phyloP scores from a whole-genome alignment of 2,329 filamentous ascomycete species.

The Penicillium sp. region DNA sequence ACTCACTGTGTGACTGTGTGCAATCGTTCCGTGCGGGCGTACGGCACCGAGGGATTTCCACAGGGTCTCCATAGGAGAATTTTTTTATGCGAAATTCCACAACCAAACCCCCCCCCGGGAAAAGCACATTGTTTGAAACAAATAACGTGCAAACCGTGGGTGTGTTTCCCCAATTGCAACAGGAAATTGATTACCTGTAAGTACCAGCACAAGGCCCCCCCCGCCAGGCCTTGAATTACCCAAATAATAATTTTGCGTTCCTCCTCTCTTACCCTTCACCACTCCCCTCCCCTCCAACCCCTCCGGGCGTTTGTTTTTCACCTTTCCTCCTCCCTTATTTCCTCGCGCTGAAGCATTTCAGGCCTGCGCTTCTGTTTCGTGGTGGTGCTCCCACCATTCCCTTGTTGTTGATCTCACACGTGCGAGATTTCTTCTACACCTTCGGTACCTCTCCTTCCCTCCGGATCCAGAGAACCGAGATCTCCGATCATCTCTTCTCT shows the following conservation, averaged over 20 bases:
- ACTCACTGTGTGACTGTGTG: conserved; percentile 10
- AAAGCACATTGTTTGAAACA: neutral
- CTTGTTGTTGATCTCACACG: conserved; percentile 8
- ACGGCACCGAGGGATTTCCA: conserved; percentile 19
- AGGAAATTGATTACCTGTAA: conserved; percentile 7
- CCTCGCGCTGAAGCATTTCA: neutral
- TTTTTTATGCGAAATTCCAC: conserved; percentile 19
- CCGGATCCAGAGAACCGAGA: conserved; percentile 7
- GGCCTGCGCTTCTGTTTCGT: conserved; percentile 7
- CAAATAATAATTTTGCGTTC: conserved; percentile 30
- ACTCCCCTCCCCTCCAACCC: conserved; percentile 17
- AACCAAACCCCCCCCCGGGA: neutral
- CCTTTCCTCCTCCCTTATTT: conserved; percentile 17
- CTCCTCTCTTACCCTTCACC: conserved; percentile 16
- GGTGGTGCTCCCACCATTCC: conserved; percentile 20
- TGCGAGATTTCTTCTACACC: conserved; percentile 18
- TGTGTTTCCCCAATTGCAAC: neutral
- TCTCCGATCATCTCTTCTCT: conserved; percentile 9
- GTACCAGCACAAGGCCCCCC: conserved; percentile 1
- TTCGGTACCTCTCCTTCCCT: conserved; percentile 20
- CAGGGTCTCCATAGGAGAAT: conserved; percentile 16
- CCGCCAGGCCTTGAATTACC: conserved; percentile 24
- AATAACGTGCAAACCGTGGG: neutral
- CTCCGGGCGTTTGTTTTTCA: conserved; percentile 16
- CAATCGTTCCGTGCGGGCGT: conserved; percentile 12